Evolutionary conservation across 805 yeast genomes (phyloP).

Genomic region (Isabelozyma pseudorhagii): DNA sequence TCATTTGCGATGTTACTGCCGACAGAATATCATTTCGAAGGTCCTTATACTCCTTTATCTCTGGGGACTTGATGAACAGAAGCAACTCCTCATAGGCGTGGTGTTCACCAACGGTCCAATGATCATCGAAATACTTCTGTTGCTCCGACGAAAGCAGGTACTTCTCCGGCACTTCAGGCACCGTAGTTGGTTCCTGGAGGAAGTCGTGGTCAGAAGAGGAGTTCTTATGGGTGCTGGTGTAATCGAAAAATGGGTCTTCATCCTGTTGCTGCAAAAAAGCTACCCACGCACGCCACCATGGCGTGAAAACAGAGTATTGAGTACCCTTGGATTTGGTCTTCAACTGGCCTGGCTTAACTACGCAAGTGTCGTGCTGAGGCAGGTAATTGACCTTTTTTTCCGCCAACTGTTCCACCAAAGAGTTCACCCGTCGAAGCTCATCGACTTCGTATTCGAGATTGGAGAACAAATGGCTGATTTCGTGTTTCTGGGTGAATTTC

Average conservation of each 20-base stretch:
- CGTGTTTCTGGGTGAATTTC: conserved; percentile 20
- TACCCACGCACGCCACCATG: conserved; percentile 41
- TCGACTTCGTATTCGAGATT: conserved; percentile 46
- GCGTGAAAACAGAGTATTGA: conserved; percentile 42
- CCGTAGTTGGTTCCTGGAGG: background rate
- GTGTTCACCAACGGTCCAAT: conserved; percentile 32
- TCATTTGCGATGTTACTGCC: conserved; percentile 38
- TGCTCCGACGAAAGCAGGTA: conserved; percentile 7
- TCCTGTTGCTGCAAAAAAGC: conserved; percentile 8
- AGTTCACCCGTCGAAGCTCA: conserved; percentile 31
- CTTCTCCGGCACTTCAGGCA: conserved; percentile 2
- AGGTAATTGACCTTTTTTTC: conserved; percentile 16
- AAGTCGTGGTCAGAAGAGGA: background rate
- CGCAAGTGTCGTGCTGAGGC: conserved; percentile 38
- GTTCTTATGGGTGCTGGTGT: background rate
- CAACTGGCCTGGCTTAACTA: conserved; percentile 38
- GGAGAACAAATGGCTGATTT: conserved; percentile 25
- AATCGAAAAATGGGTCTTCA: conserved; percentile 1
- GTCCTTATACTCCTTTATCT: conserved; percentile 27
- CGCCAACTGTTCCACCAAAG: conserved; percentile 10
- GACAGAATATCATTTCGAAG: conserved; percentile 25
- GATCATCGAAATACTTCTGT: conserved; percentile 14
- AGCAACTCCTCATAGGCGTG: conserved; percentile 23
- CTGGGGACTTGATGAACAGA: conserved; percentile 16
- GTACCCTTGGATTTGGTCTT: conserved; percentile 33